phyloP scores from a whole-genome alignment of 2,329 filamentous ascomycete genomes.

The Passalora sequoiae region DNA sequence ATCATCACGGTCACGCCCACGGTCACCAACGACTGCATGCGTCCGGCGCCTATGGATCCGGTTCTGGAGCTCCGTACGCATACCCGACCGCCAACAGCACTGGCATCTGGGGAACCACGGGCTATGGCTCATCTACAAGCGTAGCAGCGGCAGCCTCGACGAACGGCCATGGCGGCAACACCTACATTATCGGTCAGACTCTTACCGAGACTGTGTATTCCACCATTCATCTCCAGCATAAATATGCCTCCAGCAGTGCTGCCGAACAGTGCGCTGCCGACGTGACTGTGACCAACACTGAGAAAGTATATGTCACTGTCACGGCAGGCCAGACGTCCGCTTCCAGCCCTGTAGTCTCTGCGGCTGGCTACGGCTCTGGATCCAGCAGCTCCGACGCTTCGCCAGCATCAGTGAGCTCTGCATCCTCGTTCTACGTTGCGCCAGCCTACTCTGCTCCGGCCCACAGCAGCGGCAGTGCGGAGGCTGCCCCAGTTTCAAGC shows the following conservation, averaged over 20 bases:
- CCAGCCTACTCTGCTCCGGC: slow-evolving; percentile 12
- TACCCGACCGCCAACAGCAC: slow-evolving; percentile 29
- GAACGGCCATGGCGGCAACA: slow-evolving; percentile 8
- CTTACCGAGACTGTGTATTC: slow-evolving; percentile 19
- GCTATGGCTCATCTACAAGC: slow-evolving; percentile 1
- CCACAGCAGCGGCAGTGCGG: slow-evolving; percentile 11
- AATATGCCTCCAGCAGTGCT: slow-evolving; percentile 7
- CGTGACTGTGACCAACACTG: slow-evolving; percentile 39
- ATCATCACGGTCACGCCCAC: slow-evolving; percentile 28
- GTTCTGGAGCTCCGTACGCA: slow-evolving; percentile 26
- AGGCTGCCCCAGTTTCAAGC: slow-evolving; percentile 15
- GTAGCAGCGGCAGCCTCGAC: neutral
- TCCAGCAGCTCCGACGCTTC: slow-evolving; percentile 10
- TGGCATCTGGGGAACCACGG: slow-evolving; percentile 25
- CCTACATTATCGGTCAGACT: neutral
- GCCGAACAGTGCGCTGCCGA: slow-evolving; percentile 22
- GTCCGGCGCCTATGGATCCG: slow-evolving; percentile 18
- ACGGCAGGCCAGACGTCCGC: slow-evolving; percentile 11
- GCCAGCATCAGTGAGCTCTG: slow-evolving; percentile 15
- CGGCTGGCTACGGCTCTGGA: slow-evolving; percentile 6
- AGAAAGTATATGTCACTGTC: slow-evolving; percentile 34
- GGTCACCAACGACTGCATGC: slow-evolving; percentile 27
- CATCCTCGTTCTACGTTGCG: slow-evolving; percentile 11
- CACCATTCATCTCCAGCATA: slow-evolving; percentile 13
- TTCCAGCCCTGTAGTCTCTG: slow-evolving; percentile 6